A percentile compares a stretch with the other conserved stretches of the same genome.
Conservation (phyloP, 805 yeast genomes). For the Yarrowia yakushimensis region DNA sequence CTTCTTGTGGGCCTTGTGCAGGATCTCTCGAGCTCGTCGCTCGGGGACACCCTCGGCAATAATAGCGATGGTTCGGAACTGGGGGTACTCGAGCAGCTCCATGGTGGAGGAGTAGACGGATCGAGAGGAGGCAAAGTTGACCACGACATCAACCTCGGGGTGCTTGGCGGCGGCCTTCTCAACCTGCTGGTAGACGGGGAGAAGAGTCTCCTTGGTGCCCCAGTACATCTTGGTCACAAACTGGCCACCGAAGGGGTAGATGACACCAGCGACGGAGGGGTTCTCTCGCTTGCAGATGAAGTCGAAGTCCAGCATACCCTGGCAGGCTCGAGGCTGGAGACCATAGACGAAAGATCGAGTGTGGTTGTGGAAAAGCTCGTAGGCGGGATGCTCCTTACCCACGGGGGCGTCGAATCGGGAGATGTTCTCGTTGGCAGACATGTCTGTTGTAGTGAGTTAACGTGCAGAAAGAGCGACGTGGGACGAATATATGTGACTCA, state of each 20-base stretch:
- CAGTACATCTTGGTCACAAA: constrained; percentile 47
- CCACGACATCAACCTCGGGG: constrained; percentile 49
- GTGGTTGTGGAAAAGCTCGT: constrained; percentile 43
- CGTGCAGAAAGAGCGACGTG: not conserved
- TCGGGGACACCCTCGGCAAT: constrained; percentile 50
- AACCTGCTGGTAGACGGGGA: constrained; percentile 46
- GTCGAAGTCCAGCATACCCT: constrained; percentile 49
- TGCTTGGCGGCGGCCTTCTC: constrained; percentile 43
- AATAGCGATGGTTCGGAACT: constrained; percentile 46
- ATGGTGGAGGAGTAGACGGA: constrained; percentile 47
- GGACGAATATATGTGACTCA: not conserved
- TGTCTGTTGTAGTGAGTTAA: not conserved
- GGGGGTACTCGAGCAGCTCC: constrained; percentile 47
- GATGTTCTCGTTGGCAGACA: constrained; percentile 35
- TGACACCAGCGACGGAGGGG: constrained; percentile 48
- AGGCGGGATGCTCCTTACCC: constrained; percentile 35
- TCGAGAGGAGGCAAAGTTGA: constrained; percentile 47
- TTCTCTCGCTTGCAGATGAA: constrained; percentile 45
- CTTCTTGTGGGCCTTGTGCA: constrained; percentile 43
- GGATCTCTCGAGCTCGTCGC: constrained; percentile 48
- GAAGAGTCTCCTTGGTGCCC: constrained; percentile 48
- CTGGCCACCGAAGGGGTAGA: constrained; percentile 48
- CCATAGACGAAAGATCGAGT: constrained; percentile 47
- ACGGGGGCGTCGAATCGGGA: constrained; percentile 36
- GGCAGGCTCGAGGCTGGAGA: constrained; percentile 48